Conservation (phyloP, 805 yeast genomes). For the Lachancea quebecensis region DNA sequence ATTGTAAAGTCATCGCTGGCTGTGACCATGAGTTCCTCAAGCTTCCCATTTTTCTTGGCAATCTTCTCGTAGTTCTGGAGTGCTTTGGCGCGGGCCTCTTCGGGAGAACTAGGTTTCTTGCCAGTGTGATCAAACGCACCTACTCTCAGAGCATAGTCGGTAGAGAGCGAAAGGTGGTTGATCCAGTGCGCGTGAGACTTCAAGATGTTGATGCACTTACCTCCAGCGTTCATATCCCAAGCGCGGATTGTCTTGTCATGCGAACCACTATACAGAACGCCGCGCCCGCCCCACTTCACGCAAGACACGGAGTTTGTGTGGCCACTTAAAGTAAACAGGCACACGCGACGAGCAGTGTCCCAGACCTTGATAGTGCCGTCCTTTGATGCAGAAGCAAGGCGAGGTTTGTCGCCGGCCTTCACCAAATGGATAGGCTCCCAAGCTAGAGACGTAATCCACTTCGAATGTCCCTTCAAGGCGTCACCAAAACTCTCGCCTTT, state of each 20-base stretch:
- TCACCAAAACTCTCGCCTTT: slow-evolving; percentile 70
- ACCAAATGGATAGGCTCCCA: slow-evolving; percentile 94
- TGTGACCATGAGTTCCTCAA: slow-evolving; percentile 85
- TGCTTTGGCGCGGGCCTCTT: slow-evolving; percentile 44
- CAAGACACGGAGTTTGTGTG: slow-evolving; percentile 87
- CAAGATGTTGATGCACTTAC: slow-evolving; percentile 70
- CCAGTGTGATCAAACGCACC: slow-evolving; percentile 84
- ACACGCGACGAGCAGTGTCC: slow-evolving; percentile 69
- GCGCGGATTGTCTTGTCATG: slow-evolving; percentile 91
- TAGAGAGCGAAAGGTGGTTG: slow-evolving; percentile 84
- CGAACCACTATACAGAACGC: slow-evolving; percentile 77
- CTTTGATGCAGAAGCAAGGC: slow-evolving; percentile 81
- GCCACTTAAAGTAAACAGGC: slow-evolving; percentile 70
- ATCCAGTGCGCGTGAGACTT: slow-evolving; percentile 97
- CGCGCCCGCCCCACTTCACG: slow-evolving; percentile 95
- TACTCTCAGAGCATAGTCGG: slow-evolving; percentile 78
- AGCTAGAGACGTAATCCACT: slow-evolving; percentile 81
- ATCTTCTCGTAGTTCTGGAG: slow-evolving; percentile 48
- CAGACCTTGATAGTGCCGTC: slow-evolving; percentile 86
- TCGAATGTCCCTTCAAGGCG: slow-evolving; percentile 71
- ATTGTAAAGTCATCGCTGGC: slow-evolving; percentile 97
- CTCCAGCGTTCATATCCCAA: slow-evolving; percentile 74
- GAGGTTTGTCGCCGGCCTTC: slow-evolving; percentile 54
- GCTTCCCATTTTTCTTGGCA: slow-evolving; percentile 45
- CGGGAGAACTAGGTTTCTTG: slow-evolving; percentile 36